phyloP scores from a whole-genome alignment of 495 filamentous ascomycete species.

The Aspergillus bertholletiae region DNA sequence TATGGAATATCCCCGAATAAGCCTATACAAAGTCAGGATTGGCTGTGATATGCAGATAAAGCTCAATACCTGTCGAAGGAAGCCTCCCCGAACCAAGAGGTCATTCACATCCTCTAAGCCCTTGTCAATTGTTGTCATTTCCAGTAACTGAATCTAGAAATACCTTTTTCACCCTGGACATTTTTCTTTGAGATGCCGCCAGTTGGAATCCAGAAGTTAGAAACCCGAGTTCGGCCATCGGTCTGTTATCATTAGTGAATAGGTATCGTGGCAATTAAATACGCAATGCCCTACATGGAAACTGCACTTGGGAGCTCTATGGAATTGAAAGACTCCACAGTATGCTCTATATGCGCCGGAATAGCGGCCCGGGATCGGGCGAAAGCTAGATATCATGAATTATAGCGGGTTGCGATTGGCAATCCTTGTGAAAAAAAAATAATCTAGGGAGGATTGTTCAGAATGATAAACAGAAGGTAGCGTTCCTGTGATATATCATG shows the following conservation, averaged over 20 bases:
- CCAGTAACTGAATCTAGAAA: neutral
- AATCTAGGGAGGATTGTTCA: neutral
- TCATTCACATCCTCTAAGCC: conserved; percentile 62
- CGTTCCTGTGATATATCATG: neutral
- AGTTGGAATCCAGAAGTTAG: conserved; percentile 73
- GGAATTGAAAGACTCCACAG: conserved; percentile 11
- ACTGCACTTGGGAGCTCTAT: conserved; percentile 15
- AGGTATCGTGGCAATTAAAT: neutral
- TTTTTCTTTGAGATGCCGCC: conserved; percentile 62
- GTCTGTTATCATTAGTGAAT: conserved; percentile 22
- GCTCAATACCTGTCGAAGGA: conserved; percentile 64
- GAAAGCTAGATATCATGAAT: conserved; percentile 24
- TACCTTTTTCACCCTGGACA: conserved; percentile 43
- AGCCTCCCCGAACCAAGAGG: conserved; percentile 73
- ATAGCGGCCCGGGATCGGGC: conserved; percentile 22
- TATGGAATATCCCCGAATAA: conserved; percentile 87
- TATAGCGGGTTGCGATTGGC: neutral
- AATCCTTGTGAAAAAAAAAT: neutral
- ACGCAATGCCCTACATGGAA: conserved; percentile 18
- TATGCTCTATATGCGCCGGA: conserved; percentile 17
- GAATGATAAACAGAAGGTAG: neutral
- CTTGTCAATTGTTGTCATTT: conserved; percentile 11
- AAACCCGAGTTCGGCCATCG: conserved; percentile 62
- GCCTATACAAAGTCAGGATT: conserved; percentile 43
- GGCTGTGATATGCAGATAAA: neutral